Percentiles rank a stretch among this genome's conserved stretches.
Evolutionary conservation across 2,329 filamentous ascomycete species (phyloP).

Genomic region (Sphaerulina musiva): DNA sequence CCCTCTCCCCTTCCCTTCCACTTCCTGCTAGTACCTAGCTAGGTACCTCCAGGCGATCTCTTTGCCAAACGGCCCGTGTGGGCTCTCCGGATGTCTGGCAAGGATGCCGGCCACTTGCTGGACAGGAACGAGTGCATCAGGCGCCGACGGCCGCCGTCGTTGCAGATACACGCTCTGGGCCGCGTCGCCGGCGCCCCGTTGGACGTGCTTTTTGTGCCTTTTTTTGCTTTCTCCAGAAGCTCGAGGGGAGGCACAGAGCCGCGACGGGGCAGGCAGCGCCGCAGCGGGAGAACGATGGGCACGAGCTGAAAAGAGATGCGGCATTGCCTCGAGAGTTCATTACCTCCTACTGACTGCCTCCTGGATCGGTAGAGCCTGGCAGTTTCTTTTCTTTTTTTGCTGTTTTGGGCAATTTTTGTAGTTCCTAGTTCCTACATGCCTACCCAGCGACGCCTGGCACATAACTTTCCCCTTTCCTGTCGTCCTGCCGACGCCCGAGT

Average conservation of each 20-base stretch:
- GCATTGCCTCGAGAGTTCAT: not conserved
- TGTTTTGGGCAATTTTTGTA: too few relatives aligned
- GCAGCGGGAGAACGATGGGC: not conserved
- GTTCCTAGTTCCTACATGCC: too few relatives aligned
- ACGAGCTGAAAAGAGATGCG: not conserved
- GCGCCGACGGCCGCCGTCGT: not conserved
- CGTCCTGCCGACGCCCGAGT: not conserved
- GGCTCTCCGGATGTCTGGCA: not conserved
- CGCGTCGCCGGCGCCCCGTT: too few relatives aligned
- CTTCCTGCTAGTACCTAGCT: not conserved
- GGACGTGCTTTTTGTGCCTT: too few relatives aligned
- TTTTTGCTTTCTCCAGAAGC: not conserved
- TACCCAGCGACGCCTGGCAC: too few relatives aligned
- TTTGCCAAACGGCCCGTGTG: not conserved
- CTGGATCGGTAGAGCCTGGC: too few relatives aligned
- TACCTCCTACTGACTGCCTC: too few relatives aligned
- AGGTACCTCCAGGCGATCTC: not conserved
- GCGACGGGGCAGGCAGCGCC: not conserved
- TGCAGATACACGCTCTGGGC: too few relatives aligned
- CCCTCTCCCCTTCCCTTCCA: too few relatives aligned
- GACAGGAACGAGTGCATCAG: not conserved
- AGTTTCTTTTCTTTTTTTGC: too few relatives aligned
- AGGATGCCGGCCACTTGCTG: not conserved
- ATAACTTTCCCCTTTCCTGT: not conserved
- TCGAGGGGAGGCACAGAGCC: not conserved